Evolutionary conservation across 140 eudicot species (phyloP), one percentile per base, ranked within the genome.

Genomic region (Bidens hawaiensis): DNA sequence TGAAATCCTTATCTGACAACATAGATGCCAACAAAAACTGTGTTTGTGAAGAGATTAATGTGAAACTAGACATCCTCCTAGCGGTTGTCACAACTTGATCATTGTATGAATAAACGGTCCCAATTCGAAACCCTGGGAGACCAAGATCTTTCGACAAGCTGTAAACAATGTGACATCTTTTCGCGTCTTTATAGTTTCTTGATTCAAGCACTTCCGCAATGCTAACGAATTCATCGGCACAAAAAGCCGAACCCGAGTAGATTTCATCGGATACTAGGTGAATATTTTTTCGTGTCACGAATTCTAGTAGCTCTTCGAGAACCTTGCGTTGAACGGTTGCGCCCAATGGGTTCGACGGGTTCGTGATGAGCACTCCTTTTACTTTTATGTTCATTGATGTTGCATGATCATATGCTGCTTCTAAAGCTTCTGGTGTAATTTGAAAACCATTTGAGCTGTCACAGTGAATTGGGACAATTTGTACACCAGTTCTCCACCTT

Each of bases 181-280:
- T 95, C 0, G 87, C 53, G 23, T 82, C 93, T 73, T 59, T 74
- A 65, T 78, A 71, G 71, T 70, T n/a, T n/a, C n/a, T n/a, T n/a
- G n/a, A n/a, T n/a, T n/a, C n/a, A n/a, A n/a, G n/a, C n/a, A n/a
- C n/a, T 43, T 91, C 95, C 2, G 98, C 88, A 4, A 91, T 65
- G 76, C 98, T 91, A 25, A 88, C 81, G 52, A 91, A 87, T 60
- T 91, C 95, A 0, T 72, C 74, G 6, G 86, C 68, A 0, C 26
- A 70, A 72, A 87, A 91, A 0, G 87, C 72, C 0, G 98, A 91
- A 8, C 98, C 98, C 0, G 98, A 87, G 79, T 87, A 91, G 82
- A 91, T 91, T 70, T 91, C 98, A n/a, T 91, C 96, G 0, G 98
- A 91, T 6, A 91, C 89, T 3, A 91, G 85, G 22, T 91, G 98